Evolutionary conservation across 352 stramenopile genomes (phyloP), one percentile per base, ranked within the genome.

Genomic region (Aphanomyces invadans): DNA sequence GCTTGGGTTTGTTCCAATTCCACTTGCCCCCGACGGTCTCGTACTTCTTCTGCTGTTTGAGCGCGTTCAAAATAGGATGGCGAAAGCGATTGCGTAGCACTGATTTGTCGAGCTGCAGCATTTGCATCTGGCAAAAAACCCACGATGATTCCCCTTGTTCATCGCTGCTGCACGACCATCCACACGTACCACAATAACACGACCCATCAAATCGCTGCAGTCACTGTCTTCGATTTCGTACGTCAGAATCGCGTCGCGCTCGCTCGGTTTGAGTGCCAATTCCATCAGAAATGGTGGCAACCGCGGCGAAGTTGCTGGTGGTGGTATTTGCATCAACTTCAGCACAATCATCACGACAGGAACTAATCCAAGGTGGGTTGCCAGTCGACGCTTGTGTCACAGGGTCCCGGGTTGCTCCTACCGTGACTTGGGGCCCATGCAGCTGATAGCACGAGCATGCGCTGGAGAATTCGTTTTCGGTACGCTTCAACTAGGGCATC

Each of bases 141-240:
- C 0, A 38, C 51, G 0, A 15, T 42, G n/a, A n/a, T n/a, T n/a
- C n/a, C n/a, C n/a, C n/a, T n/a, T n/a, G n/a, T n/a, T n/a, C n/a
- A n/a, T n/a, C n/a, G n/a, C n/a, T n/a, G n/a, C n/a, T n/a, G n/a
- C n/a, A n/a, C n/a, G n/a, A n/a, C n/a, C n/a, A n/a, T n/a, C n/a
- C n/a, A n/a, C n/a, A n/a, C n/a, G 9, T 59, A 67, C 60, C 0
- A 51, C 60, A 32, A 67, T 67, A 12, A 67, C 60, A 44, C 60
- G 60, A 21, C 60, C 60, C 42, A 67, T 38, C 17, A 67, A 51
- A 9, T 67, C 60, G 0, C 48, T 17, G 25, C 38, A 57, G 19
- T 29, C 48, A 51, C 60, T 57, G 10, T 56, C 38, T 3, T 67
- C 60, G 49, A 67, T 56, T 5, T 44, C 60, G 25, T 45, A 49